Base-by-base conservation (phyloP, 805 yeast genomes). In the Sporopachydermia quercuum region DNA sequence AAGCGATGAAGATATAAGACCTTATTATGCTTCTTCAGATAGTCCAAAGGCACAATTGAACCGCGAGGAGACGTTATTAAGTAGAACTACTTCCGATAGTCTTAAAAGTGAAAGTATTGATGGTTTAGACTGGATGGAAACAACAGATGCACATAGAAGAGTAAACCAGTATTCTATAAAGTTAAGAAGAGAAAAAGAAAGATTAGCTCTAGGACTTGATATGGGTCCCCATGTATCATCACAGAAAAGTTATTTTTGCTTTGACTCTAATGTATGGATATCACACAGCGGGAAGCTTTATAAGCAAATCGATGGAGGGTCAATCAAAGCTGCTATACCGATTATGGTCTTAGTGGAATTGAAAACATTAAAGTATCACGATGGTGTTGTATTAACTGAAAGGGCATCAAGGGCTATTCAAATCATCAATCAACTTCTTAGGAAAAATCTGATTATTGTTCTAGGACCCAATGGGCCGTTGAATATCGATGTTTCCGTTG, bases 371-470 rank as follows among this genome's bases (percentile, higher is more conserved):
- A 60, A 89, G 43, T 71, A 79, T 48, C 76, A 84, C 0, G 70
- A 74, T 14, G 91, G 81, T 52, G 77, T 76, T 1, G 71, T 78
- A 3, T 76, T 81, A 15, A 73, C 84, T 1, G 91, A 81, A 53
- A 78, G 86, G 2, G 89, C 89, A 0, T 79, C 89, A 0, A 60
- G 93, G 39, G 81, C 86, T 1, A 86, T 81, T 4, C 77, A 81
- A 3, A 77, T 80, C 4, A 67, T 79, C 34, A 63, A 87, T 44
- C 86, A 78, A 49, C 58, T 81, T 39, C 76, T 74, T 47, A 53
- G 66, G 15, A 75, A 77, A 36, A 62, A 65, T 37, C 69, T 67
- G 39, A 62, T 78, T 33, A 43, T 74, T 23, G 80, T 85, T 1
- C 57, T 78, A 43, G 63, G 83, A 48, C 76, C 77, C 47, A 79